Evolutionary conservation across 345 rosid genomes (phyloP).

Genomic region (Triadica sebifera): DNA sequence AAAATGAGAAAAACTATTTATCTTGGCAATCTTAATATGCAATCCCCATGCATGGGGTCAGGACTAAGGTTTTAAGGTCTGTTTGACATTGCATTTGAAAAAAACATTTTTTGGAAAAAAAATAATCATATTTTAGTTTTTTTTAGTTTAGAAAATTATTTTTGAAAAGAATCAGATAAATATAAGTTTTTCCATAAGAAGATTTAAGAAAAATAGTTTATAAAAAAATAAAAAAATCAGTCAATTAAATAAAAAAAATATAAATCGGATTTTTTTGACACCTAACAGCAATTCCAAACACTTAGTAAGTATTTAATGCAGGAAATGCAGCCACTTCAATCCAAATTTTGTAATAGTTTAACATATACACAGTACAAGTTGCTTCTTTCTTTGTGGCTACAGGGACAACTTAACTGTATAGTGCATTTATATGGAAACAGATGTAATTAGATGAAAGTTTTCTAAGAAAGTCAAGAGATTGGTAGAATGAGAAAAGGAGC

Average conservation of each 20-base stretch:
- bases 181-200: no score
- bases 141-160: no score
- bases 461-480: neutral
- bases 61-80: neutral
- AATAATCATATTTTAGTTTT: no score
- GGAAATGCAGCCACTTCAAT: neutral
- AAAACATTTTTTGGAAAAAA: no score
- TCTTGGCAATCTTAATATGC: neutral
- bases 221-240: no score
- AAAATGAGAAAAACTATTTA: constrained; percentile 1
- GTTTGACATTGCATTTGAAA: no score
- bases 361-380: neutral
- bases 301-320: neutral
- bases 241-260: no score
- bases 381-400: neutral
- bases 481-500: neutral
- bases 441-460: neutral
- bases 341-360: neutral
- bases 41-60: neutral
- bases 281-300: no score
- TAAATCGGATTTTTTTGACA: no score
- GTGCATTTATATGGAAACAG: neutral
- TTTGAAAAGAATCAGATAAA: no score
- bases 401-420: neutral
- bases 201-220: no score